phyloP scores from a whole-genome alignment of 768 basidiomycete genomes.

The Tubosaeta sp. region DNA sequence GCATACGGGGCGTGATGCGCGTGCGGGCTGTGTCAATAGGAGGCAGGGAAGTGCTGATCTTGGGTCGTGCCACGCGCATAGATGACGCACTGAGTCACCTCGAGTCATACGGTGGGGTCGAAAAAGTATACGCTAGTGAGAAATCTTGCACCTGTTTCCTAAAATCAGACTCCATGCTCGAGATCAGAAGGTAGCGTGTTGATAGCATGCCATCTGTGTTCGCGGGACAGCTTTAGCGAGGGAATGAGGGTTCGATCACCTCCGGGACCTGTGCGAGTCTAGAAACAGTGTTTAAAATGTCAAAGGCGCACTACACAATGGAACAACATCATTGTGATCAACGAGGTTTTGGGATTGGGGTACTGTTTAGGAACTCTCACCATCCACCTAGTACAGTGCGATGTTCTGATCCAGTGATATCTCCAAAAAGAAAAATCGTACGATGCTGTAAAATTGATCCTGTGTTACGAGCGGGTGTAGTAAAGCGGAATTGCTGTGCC shows the following conservation, averaged over 20 bases:
- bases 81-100: neutral
- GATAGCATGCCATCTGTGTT: neutral
- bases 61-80: neutral
- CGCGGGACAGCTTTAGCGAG: neutral
- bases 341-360: neutral
- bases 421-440: neutral
- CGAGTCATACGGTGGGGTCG: neutral
- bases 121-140: neutral
- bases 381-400: neutral
- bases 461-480: neutral
- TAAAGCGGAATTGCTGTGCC: slow-evolving; percentile 2
- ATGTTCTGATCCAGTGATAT: neutral
- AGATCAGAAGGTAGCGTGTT: neutral
- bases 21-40: neutral
- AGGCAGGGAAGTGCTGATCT: neutral
- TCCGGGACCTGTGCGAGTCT: neutral
- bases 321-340: neutral
- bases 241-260: neutral
- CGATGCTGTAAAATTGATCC: neutral
- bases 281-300: neutral
- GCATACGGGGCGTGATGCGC: neutral
- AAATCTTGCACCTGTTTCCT: neutral
- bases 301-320: neutral
- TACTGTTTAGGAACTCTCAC: neutral
- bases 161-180: neutral